Conservation (phyloP, 345 rosid genomes). For the Pugionium dolabratum region DNA sequence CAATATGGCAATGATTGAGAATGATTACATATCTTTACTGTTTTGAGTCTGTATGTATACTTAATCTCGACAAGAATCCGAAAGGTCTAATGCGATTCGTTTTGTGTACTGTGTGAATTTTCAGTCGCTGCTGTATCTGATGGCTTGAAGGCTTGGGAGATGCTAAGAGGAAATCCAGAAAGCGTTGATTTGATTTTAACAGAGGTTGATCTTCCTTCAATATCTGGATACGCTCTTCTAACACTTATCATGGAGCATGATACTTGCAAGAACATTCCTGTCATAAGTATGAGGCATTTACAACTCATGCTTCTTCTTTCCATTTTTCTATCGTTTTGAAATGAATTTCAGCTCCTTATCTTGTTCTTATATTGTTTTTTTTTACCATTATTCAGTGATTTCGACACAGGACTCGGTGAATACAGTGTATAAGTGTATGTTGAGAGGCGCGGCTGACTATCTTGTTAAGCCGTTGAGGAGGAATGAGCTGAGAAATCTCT, state of each 20-base stretch:
- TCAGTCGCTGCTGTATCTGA: constrained; percentile 81
- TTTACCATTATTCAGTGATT: constrained; percentile 71
- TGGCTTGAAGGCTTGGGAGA: constrained; percentile 98
- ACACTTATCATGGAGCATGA: constrained; percentile 89
- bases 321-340: not conserved
- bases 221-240: constrained; percentile 87
- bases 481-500: constrained; percentile 86
- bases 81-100: not conserved
- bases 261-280: constrained; percentile 86
- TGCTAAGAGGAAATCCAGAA: constrained; percentile 62
- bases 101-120: constrained; percentile 1
- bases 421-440: constrained; percentile 89
- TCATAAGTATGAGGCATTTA: constrained; percentile 64
- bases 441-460: constrained; percentile 92
- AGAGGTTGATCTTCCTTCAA: constrained; percentile 86
- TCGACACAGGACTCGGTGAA: constrained; percentile 78
- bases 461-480: constrained; percentile 96
- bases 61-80: too few species aligned
- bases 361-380: not conserved
- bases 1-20: not conserved
- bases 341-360: not conserved
- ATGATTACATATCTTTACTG: not conserved
- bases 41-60: not conserved
- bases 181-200: constrained; percentile 77
- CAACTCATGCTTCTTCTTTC: not conserved